These are phyloP conservation scores for Aspergillus clavatus DNA, from an alignment of 2,329 filamentous ascomycete genomes.

Conservation along the genomic window DNA sequence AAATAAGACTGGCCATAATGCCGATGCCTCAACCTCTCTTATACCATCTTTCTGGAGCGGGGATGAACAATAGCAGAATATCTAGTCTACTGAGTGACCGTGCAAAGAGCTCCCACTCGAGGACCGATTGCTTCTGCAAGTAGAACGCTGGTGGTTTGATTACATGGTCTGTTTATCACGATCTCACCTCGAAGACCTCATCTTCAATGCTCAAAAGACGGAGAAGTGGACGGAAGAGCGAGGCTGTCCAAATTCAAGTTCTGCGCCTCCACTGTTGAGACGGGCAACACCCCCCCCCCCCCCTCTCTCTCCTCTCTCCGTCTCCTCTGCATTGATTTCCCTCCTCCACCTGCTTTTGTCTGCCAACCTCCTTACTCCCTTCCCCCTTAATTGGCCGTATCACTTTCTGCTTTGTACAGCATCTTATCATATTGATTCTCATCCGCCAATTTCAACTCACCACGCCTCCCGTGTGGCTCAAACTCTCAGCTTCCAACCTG, in stretches of 20 bases:
- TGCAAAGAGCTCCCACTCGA: no score
- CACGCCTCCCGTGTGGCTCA: constrained; percentile 9
- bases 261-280: neutral
- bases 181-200: no score
- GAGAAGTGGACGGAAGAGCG: neutral
- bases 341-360: no score
- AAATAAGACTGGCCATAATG: no score
- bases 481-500: constrained; percentile 24
- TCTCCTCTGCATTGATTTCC: neutral
- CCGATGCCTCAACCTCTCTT: no score
- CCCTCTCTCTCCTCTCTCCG: neutral
- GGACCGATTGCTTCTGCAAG: no score
- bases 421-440: neutral
- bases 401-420: neutral
- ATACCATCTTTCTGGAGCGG: no score
- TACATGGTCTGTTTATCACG: no score
- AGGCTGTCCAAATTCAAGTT: neutral
- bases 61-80: no score
- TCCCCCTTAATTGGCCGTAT: neutral
- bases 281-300: neutral
- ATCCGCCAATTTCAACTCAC: neutral
- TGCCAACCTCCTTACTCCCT: no score
- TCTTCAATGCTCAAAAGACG: neutral
- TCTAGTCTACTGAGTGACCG: no score
- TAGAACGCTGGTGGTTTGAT: no score